Percentiles rank a stretch among this genome's conserved stretches.
phyloP scores from a whole-genome alignment of 1,139 yeast species.

The Sporopachydermia cereana region DNA sequence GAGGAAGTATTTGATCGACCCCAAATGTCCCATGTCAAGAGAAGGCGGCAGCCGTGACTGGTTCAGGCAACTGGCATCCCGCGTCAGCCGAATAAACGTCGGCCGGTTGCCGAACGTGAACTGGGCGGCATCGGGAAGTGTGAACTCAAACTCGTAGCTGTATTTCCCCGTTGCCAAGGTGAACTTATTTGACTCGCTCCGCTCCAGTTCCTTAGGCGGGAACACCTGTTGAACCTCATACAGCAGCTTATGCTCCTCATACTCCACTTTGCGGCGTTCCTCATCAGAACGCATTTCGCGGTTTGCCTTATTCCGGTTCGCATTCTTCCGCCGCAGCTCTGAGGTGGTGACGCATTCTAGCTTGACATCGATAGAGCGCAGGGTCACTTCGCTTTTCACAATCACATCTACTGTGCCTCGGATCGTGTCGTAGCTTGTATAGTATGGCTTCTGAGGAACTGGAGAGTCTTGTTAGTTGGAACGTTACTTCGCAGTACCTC shows the following conservation, averaged over 20 bases:
- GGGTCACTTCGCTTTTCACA: background rate
- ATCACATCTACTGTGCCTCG: background rate
- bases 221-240: conserved; percentile 39
- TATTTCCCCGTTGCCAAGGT: conserved; percentile 53
- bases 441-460: background rate
- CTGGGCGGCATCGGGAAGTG: conserved; percentile 38
- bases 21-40: conserved; percentile 34
- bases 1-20: conserved; percentile 37
- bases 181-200: conserved; percentile 37
- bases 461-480: no score
- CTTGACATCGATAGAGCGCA: background rate
- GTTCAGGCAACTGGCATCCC: conserved; percentile 24
- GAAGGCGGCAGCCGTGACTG: conserved; percentile 47
- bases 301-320: background rate
- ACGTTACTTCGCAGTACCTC: no score
- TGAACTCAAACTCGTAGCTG: conserved; percentile 44
- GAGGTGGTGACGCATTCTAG: background rate
- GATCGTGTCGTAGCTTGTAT: background rate
- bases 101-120: conserved; percentile 31
- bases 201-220: conserved; percentile 27
- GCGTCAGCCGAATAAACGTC: conserved; percentile 31
- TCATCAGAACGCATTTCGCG: no score
- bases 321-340: background rate
- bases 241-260: conserved; percentile 36
- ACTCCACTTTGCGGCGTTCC: background rate